phyloP scores from a whole-genome alignment of 2,329 filamentous ascomycete species.

The Trichophyton mentagrophytes region DNA sequence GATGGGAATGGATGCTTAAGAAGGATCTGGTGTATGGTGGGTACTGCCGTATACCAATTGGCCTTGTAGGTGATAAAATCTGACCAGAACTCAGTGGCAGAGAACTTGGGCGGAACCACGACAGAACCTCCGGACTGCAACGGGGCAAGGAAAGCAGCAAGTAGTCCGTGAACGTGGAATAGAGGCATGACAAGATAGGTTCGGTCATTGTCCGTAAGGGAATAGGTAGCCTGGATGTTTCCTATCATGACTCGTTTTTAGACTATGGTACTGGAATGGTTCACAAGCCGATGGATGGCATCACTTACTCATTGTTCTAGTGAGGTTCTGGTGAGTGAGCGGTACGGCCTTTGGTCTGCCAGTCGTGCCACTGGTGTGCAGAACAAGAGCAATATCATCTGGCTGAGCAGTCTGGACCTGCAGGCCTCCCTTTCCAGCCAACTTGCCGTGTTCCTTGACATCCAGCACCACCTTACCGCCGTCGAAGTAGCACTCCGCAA shows the following conservation, averaged over 20 bases:
- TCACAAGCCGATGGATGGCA: not conserved
- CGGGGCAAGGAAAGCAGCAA: constrained; percentile 69
- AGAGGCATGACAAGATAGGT: constrained; percentile 84
- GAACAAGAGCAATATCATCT: constrained; percentile 68
- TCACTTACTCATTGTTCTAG: constrained; percentile 60
- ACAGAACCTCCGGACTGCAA: constrained; percentile 65
- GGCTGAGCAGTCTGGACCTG: constrained; percentile 46
- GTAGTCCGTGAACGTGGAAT: constrained; percentile 80
- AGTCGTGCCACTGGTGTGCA: constrained; percentile 77
- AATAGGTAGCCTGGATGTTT: constrained; percentile 68
- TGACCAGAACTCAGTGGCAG: constrained; percentile 67
- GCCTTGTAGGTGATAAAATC: constrained; percentile 62
- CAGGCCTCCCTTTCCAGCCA: constrained; percentile 40
- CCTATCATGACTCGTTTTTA: constrained; percentile 27
- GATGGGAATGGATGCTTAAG: constrained; percentile 58
- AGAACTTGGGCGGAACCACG: constrained; percentile 67
- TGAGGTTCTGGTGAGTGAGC: constrained; percentile 67
- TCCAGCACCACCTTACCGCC: constrained; percentile 58
- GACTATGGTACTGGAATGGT: not conserved
- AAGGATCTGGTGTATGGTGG: constrained; percentile 81
- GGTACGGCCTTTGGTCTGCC: constrained; percentile 76
- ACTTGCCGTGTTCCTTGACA: constrained; percentile 61
- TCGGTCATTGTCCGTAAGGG: constrained; percentile 56
- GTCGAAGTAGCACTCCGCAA: constrained; percentile 78
- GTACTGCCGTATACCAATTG: constrained; percentile 90